These are phyloP conservation scores for Tephrocybe sp. DNA, from an alignment of 768 basidiomycete species.

Conservation along the genomic window DNA sequence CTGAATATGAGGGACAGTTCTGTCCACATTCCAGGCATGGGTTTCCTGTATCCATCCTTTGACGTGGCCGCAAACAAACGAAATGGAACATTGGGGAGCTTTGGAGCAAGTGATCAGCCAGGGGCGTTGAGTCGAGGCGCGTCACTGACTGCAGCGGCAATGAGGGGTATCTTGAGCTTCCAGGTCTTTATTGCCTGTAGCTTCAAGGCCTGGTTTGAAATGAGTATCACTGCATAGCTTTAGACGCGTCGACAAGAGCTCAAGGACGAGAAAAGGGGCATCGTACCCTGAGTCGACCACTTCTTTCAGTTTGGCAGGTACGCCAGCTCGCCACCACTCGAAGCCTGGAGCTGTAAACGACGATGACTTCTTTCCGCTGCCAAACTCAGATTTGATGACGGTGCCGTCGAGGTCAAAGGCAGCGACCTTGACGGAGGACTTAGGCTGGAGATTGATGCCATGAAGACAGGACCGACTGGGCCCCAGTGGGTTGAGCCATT, in stretches of 20 bases:
- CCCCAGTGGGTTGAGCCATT: conserved; percentile 43
- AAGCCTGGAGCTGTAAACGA: conserved; percentile 24
- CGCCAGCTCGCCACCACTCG: conserved; percentile 72
- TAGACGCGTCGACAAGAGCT: background rate
- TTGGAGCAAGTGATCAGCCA: conserved; percentile 1
- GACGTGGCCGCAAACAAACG: conserved; percentile 75
- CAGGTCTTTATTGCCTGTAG: conserved; percentile 52
- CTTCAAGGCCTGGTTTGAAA: conserved; percentile 79
- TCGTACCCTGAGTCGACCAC: conserved; percentile 61
- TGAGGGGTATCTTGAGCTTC: conserved; percentile 73
- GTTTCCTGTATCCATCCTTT: conserved; percentile 80
- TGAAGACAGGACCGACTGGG: conserved; percentile 40
- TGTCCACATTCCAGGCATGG: conserved; percentile 85
- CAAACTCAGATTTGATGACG: conserved; percentile 58
- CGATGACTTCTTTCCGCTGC: conserved; percentile 30
- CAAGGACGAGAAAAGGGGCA: background rate
- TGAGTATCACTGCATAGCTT: conserved; percentile 71
- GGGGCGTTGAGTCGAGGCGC: background rate
- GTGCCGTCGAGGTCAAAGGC: conserved; percentile 90
- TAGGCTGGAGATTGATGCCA: conserved; percentile 40
- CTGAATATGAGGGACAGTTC: conserved; percentile 65
- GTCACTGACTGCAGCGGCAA: conserved; percentile 58
- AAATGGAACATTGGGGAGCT: conserved; percentile 79
- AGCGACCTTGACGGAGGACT: conserved; percentile 58
- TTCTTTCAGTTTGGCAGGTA: conserved; percentile 64